Evolutionary conservation across 2,329 filamentous ascomycete genomes (phyloP), one percentile per base, ranked within the genome.

Genomic region (Podosphaera aphanis): DNA sequence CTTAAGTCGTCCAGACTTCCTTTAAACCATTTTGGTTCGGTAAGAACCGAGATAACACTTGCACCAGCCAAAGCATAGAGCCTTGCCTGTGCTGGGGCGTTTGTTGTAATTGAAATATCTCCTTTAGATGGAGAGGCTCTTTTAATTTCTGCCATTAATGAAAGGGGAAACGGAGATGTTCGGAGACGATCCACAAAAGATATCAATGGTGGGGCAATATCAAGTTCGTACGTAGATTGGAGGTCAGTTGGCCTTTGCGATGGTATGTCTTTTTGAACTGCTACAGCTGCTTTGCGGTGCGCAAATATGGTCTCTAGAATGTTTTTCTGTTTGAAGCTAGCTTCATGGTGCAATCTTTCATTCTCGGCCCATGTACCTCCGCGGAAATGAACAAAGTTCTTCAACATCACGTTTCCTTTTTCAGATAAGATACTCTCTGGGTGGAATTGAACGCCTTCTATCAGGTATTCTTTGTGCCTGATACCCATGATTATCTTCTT

Each of bases 11-110:
- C 88, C 49, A 98, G 86, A 62, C 81, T 93, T 42, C 90, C 90
- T 64, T 94, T 95, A 69, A 98, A 98, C 90, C 90, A 98, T 58
- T 95, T 82, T 0, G 92, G 90, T 63, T 98, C 90, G 0, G 90
- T 98, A 41, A 98, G 71, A n/a, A 98, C 90, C 1, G 90, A 95
- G 53, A 98, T 98, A 35, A 93, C 84, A 59, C 88, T 95, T 42
- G 90, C 90, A 13, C 90, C 92, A 5, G 90, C 86, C 44, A 90
- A 71, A 8, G 92, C 90, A 61, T 98, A 98, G 53, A 80, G 84
- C 51, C 78, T 77, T 37, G 92, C 90, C 62, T 98, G 90, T 4
- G 79, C 76, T 20, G 90, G 85, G 8, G 90, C 90, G 55, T 81
- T 90, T 19, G 86, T 81, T 21, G 83, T 75, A 2, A 93, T 69